A percentile compares a stretch with the other conserved stretches of the same genome.
Evolutionary conservation across 208 protist species (phyloP).

Genomic region (Trypanosoma lewisi): DNA sequence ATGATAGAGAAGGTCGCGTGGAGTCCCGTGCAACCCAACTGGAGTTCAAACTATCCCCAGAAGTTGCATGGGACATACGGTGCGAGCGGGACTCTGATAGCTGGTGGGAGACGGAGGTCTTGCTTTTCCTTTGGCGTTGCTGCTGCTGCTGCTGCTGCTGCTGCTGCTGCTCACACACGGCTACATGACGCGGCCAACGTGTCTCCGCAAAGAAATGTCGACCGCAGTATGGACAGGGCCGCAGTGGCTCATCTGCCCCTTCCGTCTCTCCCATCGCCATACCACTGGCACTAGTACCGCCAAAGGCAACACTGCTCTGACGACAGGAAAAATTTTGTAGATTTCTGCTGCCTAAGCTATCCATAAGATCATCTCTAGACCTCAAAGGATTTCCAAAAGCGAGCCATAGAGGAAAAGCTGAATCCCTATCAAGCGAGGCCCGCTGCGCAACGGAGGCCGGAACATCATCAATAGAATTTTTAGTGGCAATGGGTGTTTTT

Average conservation of each 20-base stretch:
- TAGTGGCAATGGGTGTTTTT: not conserved
- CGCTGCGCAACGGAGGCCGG: slow-evolving; percentile 38
- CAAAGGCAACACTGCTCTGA: slow-evolving; percentile 1
- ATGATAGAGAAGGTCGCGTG: not conserved
- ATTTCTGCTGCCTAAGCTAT: slow-evolving; percentile 1
- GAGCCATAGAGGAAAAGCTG: not conserved
- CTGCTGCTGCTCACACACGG: slow-evolving; percentile 40
- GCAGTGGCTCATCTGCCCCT: slow-evolving; percentile 35
- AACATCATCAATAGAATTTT: slow-evolving; percentile 36
- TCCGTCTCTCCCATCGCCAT: slow-evolving; percentile 19
- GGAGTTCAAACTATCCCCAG: slow-evolving; percentile 9
- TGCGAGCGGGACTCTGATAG: slow-evolving; percentile 8
- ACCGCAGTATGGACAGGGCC: slow-evolving; percentile 70
- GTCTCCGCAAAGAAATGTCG: slow-evolving; percentile 58
- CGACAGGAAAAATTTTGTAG: not conserved
- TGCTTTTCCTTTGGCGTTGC: not conserved
- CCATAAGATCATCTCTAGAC: not conserved
- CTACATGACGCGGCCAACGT: slow-evolving; percentile 53
- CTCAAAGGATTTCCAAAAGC: not conserved
- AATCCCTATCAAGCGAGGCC: not conserved
- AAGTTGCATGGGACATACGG: slow-evolving; percentile 9
- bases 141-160: slow-evolving; percentile 11
- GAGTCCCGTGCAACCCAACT: not conserved
- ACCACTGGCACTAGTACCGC: not conserved
- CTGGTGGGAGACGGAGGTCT: not conserved